Base-by-base conservation (phyloP, 306 rosid species). In the Luffa acutangula region DNA sequence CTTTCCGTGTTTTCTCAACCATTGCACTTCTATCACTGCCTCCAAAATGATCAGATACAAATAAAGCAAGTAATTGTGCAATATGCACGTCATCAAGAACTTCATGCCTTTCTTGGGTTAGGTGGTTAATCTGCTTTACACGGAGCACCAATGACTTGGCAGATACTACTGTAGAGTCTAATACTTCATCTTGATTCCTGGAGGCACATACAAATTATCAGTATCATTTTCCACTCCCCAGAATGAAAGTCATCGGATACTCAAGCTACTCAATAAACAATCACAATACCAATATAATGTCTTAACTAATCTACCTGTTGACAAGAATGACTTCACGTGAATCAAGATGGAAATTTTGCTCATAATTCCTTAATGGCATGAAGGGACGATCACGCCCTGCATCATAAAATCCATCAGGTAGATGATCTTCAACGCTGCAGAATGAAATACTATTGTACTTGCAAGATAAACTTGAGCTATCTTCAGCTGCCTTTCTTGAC, bases 21-120 rank as follows among this genome's bases (percentile, higher is more conserved):
- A 89, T 84, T 72, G 88, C 86, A 83, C 92, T 75, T 82, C 90
- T 93, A 80, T 96, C 99, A 83, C 94, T 90, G 83, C 99, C 99
- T 43, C 99, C 98, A 83, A 93, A 96, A 85, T 96, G 98, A 88
- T 96, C 99, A 4, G 99, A 96, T 77, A 96, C 99, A 88, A 96
- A 93, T 65, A 96, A 89, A 60, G 97, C 97, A 78, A 96, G 98
- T 75, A 91, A 71, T 13, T 93, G 89, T 42, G 96, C 98, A 71
- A 83, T 81, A 83, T 88, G 96, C 83, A 91, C 78, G 84, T 81
- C 84, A 83, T 90, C 90, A 79, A 83, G 82, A 83, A 45, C 84
- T 59, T 75, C 86, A 80, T 85, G 87, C 72, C 93, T 85, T 74
- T 83, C 87, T 71, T 79, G 80, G 76, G 76, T 86, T 83, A 92